Evolutionary conservation across 192 early-diverging fungal species (phyloP).

Genomic region (Spizellomyces sp.): DNA sequence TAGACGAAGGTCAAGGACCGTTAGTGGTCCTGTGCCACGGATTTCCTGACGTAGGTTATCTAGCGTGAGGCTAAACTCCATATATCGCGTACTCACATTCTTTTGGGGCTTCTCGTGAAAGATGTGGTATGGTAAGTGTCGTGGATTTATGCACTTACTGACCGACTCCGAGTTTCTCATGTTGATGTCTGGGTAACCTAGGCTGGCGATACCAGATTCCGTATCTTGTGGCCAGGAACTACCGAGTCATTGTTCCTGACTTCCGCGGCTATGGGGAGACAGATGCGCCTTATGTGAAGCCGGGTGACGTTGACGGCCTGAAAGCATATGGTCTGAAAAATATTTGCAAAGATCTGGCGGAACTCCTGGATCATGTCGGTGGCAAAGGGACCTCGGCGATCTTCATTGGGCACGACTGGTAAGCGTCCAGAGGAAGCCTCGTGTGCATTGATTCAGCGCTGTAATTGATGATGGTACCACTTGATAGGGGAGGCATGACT

Average conservation of each 20-base stretch:
- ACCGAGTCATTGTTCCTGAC: constrained; percentile 45
- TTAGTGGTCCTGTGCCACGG: constrained; percentile 26
- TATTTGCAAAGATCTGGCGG: constrained; percentile 54
- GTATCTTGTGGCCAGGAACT: constrained; percentile 24
- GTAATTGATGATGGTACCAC: not conserved
- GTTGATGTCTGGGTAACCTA: too few relatives aligned
- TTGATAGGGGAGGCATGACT: constrained; percentile 43
- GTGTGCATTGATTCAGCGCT: not conserved
- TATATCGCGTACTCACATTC: constrained; percentile 5
- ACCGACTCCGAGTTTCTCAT: not conserved
- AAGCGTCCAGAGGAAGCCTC: not conserved
- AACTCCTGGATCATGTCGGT: constrained; percentile 59
- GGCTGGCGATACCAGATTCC: constrained; percentile 43
- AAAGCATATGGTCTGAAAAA: constrained; percentile 51
- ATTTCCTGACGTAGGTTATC: constrained; percentile 32
- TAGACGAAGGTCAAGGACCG: constrained; percentile 23
- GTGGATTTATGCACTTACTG: not conserved
- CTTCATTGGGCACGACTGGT: constrained; percentile 71
- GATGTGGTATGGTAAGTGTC: too few relatives aligned
- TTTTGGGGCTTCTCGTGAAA: too few relatives aligned
- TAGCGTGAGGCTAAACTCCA: not conserved
- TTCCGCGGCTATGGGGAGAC: constrained; percentile 44
- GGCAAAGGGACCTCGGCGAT: constrained; percentile 44
- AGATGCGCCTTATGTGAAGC: constrained; percentile 37
- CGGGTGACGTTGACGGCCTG: constrained; percentile 22